Percentiles rank a stretch among this genome's conserved stretches.
Conservation (phyloP, 805 yeast species). For the Kodamaea fukazawae region DNA sequence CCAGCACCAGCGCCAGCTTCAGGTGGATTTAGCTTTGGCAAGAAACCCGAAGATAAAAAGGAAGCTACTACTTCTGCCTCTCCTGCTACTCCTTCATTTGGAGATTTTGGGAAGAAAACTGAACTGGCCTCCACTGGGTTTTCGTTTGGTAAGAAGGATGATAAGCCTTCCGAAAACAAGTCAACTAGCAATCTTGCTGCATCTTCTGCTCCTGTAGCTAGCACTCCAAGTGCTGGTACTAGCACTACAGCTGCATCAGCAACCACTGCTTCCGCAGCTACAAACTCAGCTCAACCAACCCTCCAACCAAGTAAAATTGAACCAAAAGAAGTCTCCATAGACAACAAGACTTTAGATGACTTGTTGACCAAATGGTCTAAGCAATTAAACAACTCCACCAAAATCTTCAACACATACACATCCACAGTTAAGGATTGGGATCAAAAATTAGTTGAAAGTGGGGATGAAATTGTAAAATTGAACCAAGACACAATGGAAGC, state of each 20-base stretch:
- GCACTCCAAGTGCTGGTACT: background rate
- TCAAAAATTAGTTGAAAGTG: constrained; percentile 73
- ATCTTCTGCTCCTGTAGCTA: background rate
- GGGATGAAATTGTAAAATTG: constrained; percentile 75
- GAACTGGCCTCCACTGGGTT: constrained; percentile 19
- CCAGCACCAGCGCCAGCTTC: too few species aligned
- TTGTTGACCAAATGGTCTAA: constrained; percentile 90
- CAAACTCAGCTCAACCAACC: constrained; percentile 21
- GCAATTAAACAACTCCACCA: constrained; percentile 70
- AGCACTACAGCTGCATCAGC: constrained; percentile 8
- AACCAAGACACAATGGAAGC: constrained; percentile 78
- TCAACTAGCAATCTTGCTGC: too few species aligned
- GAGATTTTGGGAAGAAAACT: constrained; percentile 6
- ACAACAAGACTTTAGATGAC: constrained; percentile 91
- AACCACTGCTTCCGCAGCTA: constrained; percentile 20
- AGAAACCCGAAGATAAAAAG: too few species aligned
- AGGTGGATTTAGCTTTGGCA: too few species aligned
- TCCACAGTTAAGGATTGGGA: constrained; percentile 83
- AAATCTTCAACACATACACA: constrained; percentile 73
- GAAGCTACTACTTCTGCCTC: too few species aligned
- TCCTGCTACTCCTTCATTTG: constrained; percentile 1
- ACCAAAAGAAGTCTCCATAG: constrained; percentile 71
- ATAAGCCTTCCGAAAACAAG: constrained; percentile 9
- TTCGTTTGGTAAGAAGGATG: constrained; percentile 15
- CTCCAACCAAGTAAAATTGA: constrained; percentile 54